These are phyloP conservation scores for Bassia scoparia DNA, from an alignment of 148 eudicot species.

Conservation along the genomic window DNA sequence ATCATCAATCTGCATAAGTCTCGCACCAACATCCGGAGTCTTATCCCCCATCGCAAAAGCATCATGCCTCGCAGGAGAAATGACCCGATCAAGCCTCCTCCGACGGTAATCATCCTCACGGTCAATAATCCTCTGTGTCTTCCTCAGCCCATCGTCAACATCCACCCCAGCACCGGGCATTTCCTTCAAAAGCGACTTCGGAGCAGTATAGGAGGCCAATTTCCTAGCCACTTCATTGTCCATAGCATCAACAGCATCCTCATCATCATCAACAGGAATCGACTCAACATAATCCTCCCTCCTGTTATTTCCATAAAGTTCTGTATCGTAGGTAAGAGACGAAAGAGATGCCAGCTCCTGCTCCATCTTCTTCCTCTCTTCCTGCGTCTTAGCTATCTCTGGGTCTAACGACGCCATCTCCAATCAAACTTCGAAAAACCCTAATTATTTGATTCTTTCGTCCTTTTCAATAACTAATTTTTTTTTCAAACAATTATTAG, in stretches of 20 bases:
- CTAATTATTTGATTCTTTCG: not conserved
- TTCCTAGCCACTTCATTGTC: slow-evolving; percentile 59
- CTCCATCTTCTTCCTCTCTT: slow-evolving; percentile 84
- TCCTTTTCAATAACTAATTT: no score
- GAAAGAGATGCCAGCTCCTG: slow-evolving; percentile 63
- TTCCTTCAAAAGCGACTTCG: slow-evolving; percentile 69
- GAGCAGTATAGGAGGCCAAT: slow-evolving; percentile 77
- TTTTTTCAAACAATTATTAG: no score
- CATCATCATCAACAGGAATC: slow-evolving; percentile 77
- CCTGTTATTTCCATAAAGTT: slow-evolving; percentile 54
- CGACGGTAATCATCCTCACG: slow-evolving; percentile 75
- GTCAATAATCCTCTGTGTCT: slow-evolving; percentile 64
- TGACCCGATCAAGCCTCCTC: slow-evolving; percentile 60
- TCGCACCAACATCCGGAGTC: slow-evolving; percentile 69
- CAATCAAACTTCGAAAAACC: not conserved
- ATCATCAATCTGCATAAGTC: slow-evolving; percentile 83
- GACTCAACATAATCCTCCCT: slow-evolving; percentile 65
- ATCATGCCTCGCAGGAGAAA: slow-evolving; percentile 78
- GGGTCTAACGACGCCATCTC: slow-evolving; percentile 41
- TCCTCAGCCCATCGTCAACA: slow-evolving; percentile 58
- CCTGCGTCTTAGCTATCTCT: slow-evolving; percentile 79
- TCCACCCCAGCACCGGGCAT: slow-evolving; percentile 58
- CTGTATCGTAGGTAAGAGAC: slow-evolving; percentile 60
- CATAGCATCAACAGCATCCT: slow-evolving; percentile 50
- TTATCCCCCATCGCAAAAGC: slow-evolving; percentile 77